These are phyloP conservation scores for Lachnellula willkommii DNA, from an alignment of 2,329 filamentous ascomycete species.

Conservation along the genomic window DNA sequence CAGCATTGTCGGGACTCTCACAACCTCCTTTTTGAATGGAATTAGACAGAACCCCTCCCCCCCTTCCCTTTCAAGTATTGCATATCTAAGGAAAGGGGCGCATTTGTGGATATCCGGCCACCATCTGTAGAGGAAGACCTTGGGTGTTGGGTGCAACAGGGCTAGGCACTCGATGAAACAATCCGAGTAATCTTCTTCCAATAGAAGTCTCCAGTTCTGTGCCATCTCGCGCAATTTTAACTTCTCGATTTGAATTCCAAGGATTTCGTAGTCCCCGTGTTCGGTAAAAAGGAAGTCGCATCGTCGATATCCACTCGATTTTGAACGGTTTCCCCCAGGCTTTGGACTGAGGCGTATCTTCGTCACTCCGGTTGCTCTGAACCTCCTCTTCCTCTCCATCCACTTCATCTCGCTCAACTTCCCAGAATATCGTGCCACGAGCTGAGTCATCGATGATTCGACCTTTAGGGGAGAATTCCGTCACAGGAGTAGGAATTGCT, in stretches of 20 bases:
- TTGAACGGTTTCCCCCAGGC: constrained; percentile 88
- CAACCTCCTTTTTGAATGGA: background rate
- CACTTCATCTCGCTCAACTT: constrained; percentile 61
- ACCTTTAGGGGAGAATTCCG: constrained; percentile 71
- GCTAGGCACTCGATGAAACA: constrained; percentile 60
- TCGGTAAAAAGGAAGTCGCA: constrained; percentile 78
- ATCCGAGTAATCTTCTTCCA: constrained; percentile 67
- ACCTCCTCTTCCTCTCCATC: constrained; percentile 41
- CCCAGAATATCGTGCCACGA: constrained; percentile 96
- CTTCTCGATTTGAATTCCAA: constrained; percentile 91
- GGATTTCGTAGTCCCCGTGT: constrained; percentile 84
- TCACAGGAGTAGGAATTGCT: constrained; percentile 74
- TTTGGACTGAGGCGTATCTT: constrained; percentile 34
- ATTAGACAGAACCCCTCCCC: too few species aligned
- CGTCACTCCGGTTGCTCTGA: constrained; percentile 36
- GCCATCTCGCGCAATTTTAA: constrained; percentile 92
- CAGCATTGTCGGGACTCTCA: constrained; percentile 10
- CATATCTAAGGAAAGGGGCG: constrained; percentile 15
- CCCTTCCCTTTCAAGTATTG: background rate
- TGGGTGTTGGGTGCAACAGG: constrained; percentile 20
- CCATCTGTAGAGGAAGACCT: constrained; percentile 13
- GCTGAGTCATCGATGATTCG: constrained; percentile 89
- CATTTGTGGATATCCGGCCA: constrained; percentile 23
- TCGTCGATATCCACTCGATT: constrained; percentile 84
- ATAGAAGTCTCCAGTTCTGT: constrained; percentile 85